Percentiles rank a stretch among this genome's conserved stretches.
These are phyloP conservation scores for Penicillium sp. DNA, from an alignment of 2,329 filamentous ascomycete species.

Conservation along the genomic window DNA sequence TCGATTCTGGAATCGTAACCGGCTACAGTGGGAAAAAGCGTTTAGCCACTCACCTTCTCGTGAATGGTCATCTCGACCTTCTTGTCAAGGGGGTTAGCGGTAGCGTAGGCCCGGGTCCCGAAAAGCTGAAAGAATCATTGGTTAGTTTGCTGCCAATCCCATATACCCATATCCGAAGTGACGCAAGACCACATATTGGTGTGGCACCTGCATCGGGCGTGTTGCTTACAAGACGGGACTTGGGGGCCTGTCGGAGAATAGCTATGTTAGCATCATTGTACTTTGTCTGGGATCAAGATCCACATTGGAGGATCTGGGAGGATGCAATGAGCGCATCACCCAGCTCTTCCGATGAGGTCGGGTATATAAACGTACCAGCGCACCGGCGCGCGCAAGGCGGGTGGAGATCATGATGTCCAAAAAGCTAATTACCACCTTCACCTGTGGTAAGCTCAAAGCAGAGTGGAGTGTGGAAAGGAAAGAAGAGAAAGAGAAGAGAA, in stretches of 20 bases:
- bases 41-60: constrained; percentile 63
- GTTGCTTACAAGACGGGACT: constrained; percentile 47
- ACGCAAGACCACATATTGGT: neutral
- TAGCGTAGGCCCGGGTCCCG: constrained; percentile 72
- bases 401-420: constrained; percentile 49
- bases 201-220: neutral
- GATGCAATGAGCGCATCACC: constrained; percentile 3
- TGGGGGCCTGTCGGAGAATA: constrained; percentile 38
- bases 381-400: constrained; percentile 48
- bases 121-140: constrained; percentile 55
- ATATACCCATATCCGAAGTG: constrained; percentile 1
- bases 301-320: neutral
- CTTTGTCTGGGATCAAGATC: no score
- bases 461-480: constrained; percentile 40
- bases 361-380: constrained; percentile 43
- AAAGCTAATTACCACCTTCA: constrained; percentile 39
- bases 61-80: constrained; percentile 98
- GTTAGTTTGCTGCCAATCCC: constrained; percentile 27
- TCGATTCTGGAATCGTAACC: neutral
- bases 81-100: constrained; percentile 80
- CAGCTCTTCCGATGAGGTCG: constrained; percentile 6
- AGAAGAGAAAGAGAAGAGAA: constrained; percentile 38
- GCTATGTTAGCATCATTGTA: constrained; percentile 23
- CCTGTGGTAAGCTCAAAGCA: constrained; percentile 25
- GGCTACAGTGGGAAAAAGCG: neutral